phyloP scores from a whole-genome alignment of 2,329 filamentous ascomycete species.

The Ascocoryne sarcoides region DNA sequence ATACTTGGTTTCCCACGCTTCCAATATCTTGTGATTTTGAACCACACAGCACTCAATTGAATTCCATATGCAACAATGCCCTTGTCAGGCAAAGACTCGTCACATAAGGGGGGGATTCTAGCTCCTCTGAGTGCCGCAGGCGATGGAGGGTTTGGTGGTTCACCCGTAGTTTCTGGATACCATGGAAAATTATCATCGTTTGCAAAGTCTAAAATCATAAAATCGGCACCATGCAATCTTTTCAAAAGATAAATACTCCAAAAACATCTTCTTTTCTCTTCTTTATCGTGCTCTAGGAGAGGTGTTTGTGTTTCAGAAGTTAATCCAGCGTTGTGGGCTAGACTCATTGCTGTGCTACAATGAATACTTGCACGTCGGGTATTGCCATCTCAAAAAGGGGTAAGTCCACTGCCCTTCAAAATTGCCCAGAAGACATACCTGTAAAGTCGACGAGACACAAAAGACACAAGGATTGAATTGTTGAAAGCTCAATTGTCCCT shows the following conservation, averaged over 20 bases:
- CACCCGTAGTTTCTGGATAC: slow-evolving; percentile 32
- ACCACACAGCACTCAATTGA: slow-evolving; percentile 40
- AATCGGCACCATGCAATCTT: slow-evolving; percentile 29
- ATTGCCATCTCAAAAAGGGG: slow-evolving; percentile 32
- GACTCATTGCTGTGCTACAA: slow-evolving; percentile 36
- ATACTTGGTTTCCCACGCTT: slow-evolving; percentile 35
- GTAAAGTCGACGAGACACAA: slow-evolving; percentile 32
- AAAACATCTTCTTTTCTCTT: slow-evolving; percentile 28
- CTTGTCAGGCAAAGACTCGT: slow-evolving; percentile 11
- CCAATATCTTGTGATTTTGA: slow-evolving; percentile 39
- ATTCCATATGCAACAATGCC: slow-evolving; percentile 39
- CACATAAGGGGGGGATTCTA: neutral
- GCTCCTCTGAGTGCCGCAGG: neutral
- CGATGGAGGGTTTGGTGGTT: slow-evolving; percentile 4
- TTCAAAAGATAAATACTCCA: slow-evolving; percentile 29
- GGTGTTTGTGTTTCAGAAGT: slow-evolving; percentile 27
- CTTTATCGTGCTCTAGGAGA: slow-evolving; percentile 15
- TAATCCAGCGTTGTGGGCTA: slow-evolving; percentile 37
- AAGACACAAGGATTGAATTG: slow-evolving; percentile 32
- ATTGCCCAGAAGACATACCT: slow-evolving; percentile 18
- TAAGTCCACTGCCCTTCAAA: neutral
- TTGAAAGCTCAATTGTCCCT: slow-evolving; percentile 31
- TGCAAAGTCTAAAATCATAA: slow-evolving; percentile 32
- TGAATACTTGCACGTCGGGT: slow-evolving; percentile 36
- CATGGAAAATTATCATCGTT: slow-evolving; percentile 30